phyloP scores from a whole-genome alignment of 2,329 filamentous ascomycete genomes.

The Diplocarpon rosae region DNA sequence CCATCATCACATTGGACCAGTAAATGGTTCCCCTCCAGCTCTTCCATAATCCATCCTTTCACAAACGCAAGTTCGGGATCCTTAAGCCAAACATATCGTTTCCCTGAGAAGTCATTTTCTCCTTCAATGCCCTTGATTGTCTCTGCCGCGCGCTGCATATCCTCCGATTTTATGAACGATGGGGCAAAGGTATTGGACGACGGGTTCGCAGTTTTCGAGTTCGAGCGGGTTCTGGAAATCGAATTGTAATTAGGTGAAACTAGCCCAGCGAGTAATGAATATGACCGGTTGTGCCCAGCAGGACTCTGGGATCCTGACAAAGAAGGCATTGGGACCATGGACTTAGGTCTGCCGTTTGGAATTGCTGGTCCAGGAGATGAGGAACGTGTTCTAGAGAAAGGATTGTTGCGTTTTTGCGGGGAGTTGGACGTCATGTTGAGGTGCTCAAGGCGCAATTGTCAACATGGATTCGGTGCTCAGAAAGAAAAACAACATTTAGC shows the following conservation, averaged over 20 bases:
- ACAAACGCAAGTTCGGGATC: slow-evolving; percentile 82
- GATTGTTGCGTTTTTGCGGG: slow-evolving; percentile 68
- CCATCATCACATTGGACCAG: slow-evolving; percentile 92
- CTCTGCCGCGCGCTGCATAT: slow-evolving; percentile 48
- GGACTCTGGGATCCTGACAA: slow-evolving; percentile 27
- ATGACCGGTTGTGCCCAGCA: slow-evolving; percentile 49
- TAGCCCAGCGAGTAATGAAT: slow-evolving; percentile 37
- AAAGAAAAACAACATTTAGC: slow-evolving; percentile 6
- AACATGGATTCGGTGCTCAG: slow-evolving; percentile 1
- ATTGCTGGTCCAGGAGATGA: slow-evolving; percentile 49
- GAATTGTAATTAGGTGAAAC: slow-evolving; percentile 21
- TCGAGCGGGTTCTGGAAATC: slow-evolving; percentile 35
- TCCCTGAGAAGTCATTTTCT: slow-evolving; percentile 97
- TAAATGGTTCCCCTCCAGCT: slow-evolving; percentile 56
- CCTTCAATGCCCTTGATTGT: slow-evolving; percentile 71
- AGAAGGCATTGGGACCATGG: slow-evolving; percentile 47
- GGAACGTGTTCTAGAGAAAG: slow-evolving; percentile 61
- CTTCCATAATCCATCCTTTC: slow-evolving; percentile 83
- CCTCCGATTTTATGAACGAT: slow-evolving; percentile 86
- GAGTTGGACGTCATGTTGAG: slow-evolving; percentile 44
- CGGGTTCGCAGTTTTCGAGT: slow-evolving; percentile 54
- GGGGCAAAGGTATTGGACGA: slow-evolving; percentile 82
- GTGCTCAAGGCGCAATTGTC: slow-evolving; percentile 12
- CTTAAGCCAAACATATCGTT: slow-evolving; percentile 94
- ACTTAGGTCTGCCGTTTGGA: slow-evolving; percentile 55